A percentile compares a stretch with the other conserved stretches of the same genome.
phyloP scores from a whole-genome alignment of 2,329 filamentous ascomycete genomes.

The Sporothrix variecibatus region DNA sequence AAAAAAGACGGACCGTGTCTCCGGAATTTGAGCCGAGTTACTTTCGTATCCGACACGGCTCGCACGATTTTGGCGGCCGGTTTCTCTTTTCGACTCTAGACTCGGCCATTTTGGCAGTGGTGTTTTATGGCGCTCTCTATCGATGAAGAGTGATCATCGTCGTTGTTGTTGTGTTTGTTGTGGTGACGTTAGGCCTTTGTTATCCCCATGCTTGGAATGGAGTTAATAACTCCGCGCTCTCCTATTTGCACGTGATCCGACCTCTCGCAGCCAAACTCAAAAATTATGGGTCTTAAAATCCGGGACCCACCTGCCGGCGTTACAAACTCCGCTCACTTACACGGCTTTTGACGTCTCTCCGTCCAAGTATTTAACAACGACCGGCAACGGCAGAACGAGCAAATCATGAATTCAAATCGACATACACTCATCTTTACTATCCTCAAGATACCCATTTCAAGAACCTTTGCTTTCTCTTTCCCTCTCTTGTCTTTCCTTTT shows the following conservation, averaged over 20 bases:
- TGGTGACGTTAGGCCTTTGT: not conserved
- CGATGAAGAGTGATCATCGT: not conserved
- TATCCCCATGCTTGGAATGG: slow-evolving; percentile 5
- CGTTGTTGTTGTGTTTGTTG: not conserved
- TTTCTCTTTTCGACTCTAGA: slow-evolving; percentile 40
- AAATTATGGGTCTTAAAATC: not conserved
- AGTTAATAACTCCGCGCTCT: slow-evolving; percentile 25
- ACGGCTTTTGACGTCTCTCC: not conserved
- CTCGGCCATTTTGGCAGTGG: not conserved
- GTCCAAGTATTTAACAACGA: not conserved
- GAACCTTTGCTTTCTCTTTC: not conserved
- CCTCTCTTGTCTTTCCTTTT: too few relatives aligned
- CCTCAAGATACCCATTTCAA: not conserved
- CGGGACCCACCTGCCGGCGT: not conserved
- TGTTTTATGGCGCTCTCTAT: not conserved
- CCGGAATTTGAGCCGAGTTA: slow-evolving; percentile 26
- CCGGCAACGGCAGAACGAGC: not conserved
- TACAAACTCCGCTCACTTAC: slow-evolving; percentile 16
- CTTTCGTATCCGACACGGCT: slow-evolving; percentile 41
- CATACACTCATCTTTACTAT: not conserved
- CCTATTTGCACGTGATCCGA: not conserved
- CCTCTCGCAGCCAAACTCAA: not conserved
- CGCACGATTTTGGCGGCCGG: slow-evolving; percentile 40
- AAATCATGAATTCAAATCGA: not conserved
- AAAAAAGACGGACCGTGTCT: not conserved